phyloP scores from a whole-genome alignment of 495 filamentous ascomycete species.

The Friedmanniomyces simplex region DNA sequence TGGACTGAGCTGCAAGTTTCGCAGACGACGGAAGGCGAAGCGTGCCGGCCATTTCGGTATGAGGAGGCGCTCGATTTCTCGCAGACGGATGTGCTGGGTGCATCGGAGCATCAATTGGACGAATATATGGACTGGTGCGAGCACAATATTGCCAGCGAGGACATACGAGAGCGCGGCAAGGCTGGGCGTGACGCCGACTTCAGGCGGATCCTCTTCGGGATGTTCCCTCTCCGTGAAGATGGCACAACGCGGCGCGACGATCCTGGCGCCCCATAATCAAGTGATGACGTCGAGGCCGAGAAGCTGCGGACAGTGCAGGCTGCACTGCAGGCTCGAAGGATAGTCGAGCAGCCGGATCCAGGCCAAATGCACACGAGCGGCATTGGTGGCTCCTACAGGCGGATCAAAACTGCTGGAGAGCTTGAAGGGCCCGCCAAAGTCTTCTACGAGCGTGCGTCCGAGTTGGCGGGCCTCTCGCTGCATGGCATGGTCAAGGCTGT shows the following conservation, averaged over 20 bases:
- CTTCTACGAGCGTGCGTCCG: constrained; percentile 14
- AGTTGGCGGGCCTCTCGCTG: constrained; percentile 12
- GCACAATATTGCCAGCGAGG: constrained; percentile 19
- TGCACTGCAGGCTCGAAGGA: not conserved
- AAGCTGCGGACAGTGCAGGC: not conserved
- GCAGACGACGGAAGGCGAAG: not conserved
- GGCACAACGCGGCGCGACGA: not conserved
- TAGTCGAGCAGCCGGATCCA: not conserved
- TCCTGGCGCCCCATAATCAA: not conserved
- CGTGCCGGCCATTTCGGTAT: not conserved
- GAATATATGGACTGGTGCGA: constrained; percentile 87
- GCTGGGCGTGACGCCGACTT: constrained; percentile 20
- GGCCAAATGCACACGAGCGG: constrained; percentile 6
- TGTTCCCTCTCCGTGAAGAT: constrained; percentile 39
- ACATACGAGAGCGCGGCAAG: constrained; percentile 11
- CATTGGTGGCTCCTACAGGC: constrained; percentile 15
- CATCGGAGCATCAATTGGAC: constrained; percentile 60
- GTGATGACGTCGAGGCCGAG: not conserved
- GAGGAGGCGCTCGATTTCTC: constrained; percentile 36
- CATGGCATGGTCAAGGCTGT: constrained; percentile 18
- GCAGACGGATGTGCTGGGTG: constrained; percentile 56
- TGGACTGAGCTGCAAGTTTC: constrained; percentile 43
- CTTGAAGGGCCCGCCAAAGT: constrained; percentile 10
- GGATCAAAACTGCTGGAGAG: constrained; percentile 7
- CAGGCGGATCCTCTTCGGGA: constrained; percentile 36